These are phyloP conservation scores for Boletus patriciae DNA, from an alignment of 768 basidiomycete species.

Conservation along the genomic window DNA sequence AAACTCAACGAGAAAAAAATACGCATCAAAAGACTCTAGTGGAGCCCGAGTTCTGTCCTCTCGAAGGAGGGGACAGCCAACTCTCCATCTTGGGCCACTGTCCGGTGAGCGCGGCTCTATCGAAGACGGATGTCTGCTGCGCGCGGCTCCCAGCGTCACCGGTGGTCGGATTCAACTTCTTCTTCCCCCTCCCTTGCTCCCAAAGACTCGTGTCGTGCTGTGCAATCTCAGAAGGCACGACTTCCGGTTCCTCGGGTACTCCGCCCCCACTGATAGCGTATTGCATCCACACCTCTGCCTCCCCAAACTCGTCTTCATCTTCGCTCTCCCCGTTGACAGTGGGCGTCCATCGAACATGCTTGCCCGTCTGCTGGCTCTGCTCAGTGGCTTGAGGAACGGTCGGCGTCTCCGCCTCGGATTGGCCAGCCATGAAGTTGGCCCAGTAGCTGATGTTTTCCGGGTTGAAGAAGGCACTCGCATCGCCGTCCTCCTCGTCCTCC, in stretches of 20 bases:
- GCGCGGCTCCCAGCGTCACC: slow-evolving; percentile 24
- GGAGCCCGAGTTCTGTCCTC: slow-evolving; percentile 34
- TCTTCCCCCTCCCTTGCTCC: slow-evolving; percentile 28
- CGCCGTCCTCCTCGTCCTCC: slow-evolving; percentile 21
- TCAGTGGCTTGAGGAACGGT: slow-evolving; percentile 1
- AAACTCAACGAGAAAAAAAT: not conserved
- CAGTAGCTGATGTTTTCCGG: slow-evolving; percentile 29
- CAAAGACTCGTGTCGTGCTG: slow-evolving; percentile 15
- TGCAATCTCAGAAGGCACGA: not conserved
- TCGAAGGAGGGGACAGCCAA: slow-evolving; percentile 30
- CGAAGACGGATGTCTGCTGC: slow-evolving; percentile 26
- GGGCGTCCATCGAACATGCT: slow-evolving; percentile 31
- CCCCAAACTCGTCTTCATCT: slow-evolving; percentile 24
- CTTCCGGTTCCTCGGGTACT: slow-evolving; percentile 2
- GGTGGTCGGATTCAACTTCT: slow-evolving; percentile 12
- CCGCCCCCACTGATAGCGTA: slow-evolving; percentile 29
- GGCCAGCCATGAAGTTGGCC: slow-evolving; percentile 28
- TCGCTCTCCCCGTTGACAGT: slow-evolving; percentile 17
- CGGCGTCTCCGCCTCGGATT: slow-evolving; percentile 9
- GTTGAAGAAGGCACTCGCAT: slow-evolving; percentile 25
- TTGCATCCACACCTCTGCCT: slow-evolving; percentile 31
- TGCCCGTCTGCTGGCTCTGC: slow-evolving; percentile 9
- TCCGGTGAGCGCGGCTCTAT: slow-evolving; percentile 28
- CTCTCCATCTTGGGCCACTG: slow-evolving; percentile 39
- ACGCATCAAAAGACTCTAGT: slow-evolving; percentile 30